Base-by-base conservation (phyloP, 1,284 basidiomycete species). In the Naganishia sp. region DNA sequence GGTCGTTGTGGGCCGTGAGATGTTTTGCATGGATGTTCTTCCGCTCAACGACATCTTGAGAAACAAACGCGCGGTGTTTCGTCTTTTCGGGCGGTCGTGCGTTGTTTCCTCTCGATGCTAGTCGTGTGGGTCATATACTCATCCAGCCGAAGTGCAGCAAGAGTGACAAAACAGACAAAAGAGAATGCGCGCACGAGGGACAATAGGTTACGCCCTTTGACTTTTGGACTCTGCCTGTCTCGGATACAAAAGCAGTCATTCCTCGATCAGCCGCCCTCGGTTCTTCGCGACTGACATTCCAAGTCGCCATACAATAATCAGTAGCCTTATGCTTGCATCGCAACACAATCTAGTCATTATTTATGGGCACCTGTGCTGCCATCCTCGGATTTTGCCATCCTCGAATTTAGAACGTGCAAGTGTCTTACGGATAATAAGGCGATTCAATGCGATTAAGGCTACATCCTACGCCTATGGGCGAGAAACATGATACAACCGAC, bases 41-140 rank as follows among this genome's bases (percentile, higher is more conserved):
- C 56, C 56, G 57, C 61, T 65, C n/a, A 43, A 17, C 45, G 63
- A 61, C 63, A 68, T 65, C 49, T 23, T 45, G 50, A 28, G 35
- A 39, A 39, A 6, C 32, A n/a, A n/a, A n/a, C n/a, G 5, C 1
- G 32, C 32, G 54, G 25, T 52, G 60, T 18, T 54, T 31, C 7
- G 35, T 6, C 0, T 39, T 39, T 9, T 39, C 4, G 35, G 13
- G 35, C 35, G 2, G 13, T 39, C 13, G 10, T 39, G 35, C 35
- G 7, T 39, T 39, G 10, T 39, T 9, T 39, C 35, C 35, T 39
- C 7, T 9, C 35, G 7, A 13, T 39, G 7, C 35, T 39, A 13
- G 35, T 39, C 35, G 10, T 9, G 7, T 9, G 35, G 7, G 1
- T 39, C 35, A 39, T 39, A 39, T 39, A 13, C 28, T 28, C 7